phyloP scores from a whole-genome alignment of 164 flowering plant species.

The grape (Vitis vinifera) region DNA sequence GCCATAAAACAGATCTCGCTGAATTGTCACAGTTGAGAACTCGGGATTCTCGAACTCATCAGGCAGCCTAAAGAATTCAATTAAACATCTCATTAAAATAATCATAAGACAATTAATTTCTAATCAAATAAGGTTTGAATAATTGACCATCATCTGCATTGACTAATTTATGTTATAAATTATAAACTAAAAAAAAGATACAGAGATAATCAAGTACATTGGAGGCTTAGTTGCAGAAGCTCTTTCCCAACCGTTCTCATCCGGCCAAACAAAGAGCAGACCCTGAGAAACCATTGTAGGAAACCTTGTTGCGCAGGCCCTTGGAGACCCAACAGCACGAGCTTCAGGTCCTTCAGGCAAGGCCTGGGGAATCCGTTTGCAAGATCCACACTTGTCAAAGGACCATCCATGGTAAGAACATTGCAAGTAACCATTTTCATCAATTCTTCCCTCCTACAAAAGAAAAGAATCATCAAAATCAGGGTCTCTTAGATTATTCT shows the following conservation, averaged over 20 bases:
- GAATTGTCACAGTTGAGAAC: conserved; percentile 85
- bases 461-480: conserved; percentile 9
- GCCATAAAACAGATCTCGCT: conserved; percentile 90
- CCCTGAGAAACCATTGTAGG: conserved; percentile 96
- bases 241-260: conserved; percentile 91
- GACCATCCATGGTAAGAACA: conserved; percentile 99
- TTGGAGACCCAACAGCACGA: conserved; percentile 67
- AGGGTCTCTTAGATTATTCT: background rate
- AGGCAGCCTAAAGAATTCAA: conserved; percentile 63
- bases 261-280: conserved; percentile 97
- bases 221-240: conserved; percentile 73
- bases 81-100: conserved; percentile 1
- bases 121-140: background rate
- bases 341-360: conserved; percentile 81
- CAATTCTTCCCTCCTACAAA: conserved; percentile 85
- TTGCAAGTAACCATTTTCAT: conserved; percentile 86
- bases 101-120: background rate
- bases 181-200: background rate
- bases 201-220: conserved; percentile 35
- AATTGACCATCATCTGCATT: no score
- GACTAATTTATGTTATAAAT: background rate
- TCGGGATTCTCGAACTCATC: conserved; percentile 86
- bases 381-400: conserved; percentile 77
- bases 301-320: conserved; percentile 78
- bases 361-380: conserved; percentile 83